Conservation (phyloP, 768 basidiomycete species). For the Russula virescens region DNA sequence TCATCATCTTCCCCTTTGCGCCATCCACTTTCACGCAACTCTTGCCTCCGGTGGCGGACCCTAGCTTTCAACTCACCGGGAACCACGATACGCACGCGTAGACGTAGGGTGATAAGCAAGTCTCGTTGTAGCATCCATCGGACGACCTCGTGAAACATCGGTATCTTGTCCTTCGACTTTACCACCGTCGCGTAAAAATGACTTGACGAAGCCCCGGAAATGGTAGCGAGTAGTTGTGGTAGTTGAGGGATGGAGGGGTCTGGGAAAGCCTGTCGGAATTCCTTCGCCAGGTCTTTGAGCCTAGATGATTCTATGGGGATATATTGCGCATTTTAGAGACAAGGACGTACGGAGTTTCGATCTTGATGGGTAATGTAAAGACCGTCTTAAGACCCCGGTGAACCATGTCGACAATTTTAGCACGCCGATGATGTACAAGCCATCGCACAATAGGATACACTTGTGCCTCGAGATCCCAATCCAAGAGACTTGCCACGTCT, state of each 20-base stretch:
- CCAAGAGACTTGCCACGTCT: conserved; percentile 73
- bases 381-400: conserved; percentile 75
- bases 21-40: conserved; percentile 36
- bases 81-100: conserved; percentile 79
- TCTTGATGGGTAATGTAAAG: conserved; percentile 66
- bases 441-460: conserved; percentile 89
- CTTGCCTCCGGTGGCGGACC: conserved; percentile 40
- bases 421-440: conserved; percentile 85
- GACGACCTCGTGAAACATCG: conserved; percentile 74
- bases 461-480: conserved; percentile 79
- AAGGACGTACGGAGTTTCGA: conserved; percentile 51
- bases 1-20: conserved; percentile 26
- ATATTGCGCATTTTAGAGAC: not conserved
- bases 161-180: conserved; percentile 56
- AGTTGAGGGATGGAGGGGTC: conserved; percentile 60
- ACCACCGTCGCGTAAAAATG: conserved; percentile 82
- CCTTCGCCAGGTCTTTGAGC: conserved; percentile 45
- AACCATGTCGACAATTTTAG: conserved; percentile 83
- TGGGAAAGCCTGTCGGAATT: conserved; percentile 60
- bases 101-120: conserved; percentile 77
- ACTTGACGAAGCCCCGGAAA: conserved; percentile 65
- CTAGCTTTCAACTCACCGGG: conserved; percentile 66
- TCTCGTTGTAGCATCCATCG: conserved; percentile 89
- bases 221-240: conserved; percentile 63
- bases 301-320: conserved; percentile 33